These are phyloP conservation scores for Magnaporthales sp. DNA, from an alignment of 2,329 filamentous ascomycete genomes.

Conservation along the genomic window DNA sequence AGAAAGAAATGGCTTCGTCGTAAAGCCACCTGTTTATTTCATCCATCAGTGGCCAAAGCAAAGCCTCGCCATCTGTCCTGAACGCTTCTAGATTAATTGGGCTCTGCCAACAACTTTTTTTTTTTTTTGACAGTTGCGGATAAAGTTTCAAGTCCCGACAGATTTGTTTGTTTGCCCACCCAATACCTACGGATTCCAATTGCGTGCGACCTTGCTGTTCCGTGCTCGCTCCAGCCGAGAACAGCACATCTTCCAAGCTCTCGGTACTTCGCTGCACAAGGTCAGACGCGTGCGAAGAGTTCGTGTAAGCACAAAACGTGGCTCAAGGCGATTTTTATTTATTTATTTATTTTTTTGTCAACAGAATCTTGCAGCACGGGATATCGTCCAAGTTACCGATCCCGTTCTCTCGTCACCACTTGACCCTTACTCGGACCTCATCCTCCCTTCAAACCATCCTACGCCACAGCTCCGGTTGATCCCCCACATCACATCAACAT, in stretches of 20 bases:
- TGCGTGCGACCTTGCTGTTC: background rate
- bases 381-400: background rate
- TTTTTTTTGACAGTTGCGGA: background rate
- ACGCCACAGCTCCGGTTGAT: background rate
- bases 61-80: background rate
- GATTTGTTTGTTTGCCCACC: background rate
- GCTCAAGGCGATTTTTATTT: background rate
- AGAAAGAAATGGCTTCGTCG: background rate
- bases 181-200: background rate
- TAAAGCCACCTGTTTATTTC: constrained; percentile 6
- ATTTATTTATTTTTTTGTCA: background rate
- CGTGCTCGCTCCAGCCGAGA: background rate
- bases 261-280: background rate
- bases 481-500: constrained; percentile 8
- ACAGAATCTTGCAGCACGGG: background rate
- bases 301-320: background rate
- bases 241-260: background rate
- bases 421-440: background rate
- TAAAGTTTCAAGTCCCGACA: background rate
- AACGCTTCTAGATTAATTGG: background rate
- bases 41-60: background rate
- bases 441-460: background rate
- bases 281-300: background rate
- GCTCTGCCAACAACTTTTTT: background rate
- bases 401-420: background rate